Base-by-base conservation (phyloP, 2,329 filamentous ascomycete species). In the Rhinocladiella mackenziei region DNA sequence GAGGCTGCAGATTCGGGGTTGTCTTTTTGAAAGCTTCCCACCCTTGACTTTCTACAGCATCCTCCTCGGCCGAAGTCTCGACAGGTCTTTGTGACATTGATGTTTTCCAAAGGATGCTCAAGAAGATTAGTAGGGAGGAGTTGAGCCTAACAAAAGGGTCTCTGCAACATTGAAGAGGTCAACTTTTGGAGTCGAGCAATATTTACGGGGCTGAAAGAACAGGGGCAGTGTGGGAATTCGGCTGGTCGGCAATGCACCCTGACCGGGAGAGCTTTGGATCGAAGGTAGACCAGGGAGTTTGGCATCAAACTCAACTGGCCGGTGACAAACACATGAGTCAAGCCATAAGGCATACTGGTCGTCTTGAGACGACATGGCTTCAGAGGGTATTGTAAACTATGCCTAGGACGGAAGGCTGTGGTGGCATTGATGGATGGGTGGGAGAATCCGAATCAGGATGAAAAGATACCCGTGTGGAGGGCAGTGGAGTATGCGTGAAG, bases 1-100 rank as follows among this genome's bases (percentile, higher is more conserved):
- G 9, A 22, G 42, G 32, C 30, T 38, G 23, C 15, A 43, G 28
- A 20, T 37, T 26, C 5, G 25, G 19, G n/a, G 8, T 20, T 15
- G n/a, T 30, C 9, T 29, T 18, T 35, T 40, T 45, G 30, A 52
- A 45, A 13, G 38, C 42, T 14, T 43, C 29, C 37, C 45, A 48
- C 4, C 17, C 17, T 23, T 23, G 11, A 25, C 30, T 37, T 6
- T 13, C 18, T 17, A 10, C 18, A 11, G 10, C 3, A 15, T 38
- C 7, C 13, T 38, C 17, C 10, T 13, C 17, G 33, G 26, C 17
- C n/a, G n/a, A n/a, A 22, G 39, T 31, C 15, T 36, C 18, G 5
- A 19, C 18, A 5, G 18, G 17, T 19, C 18, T 28, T 10, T 18
- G 18, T 14, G 34, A 26, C 38, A 51, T 51, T 34, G 29, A 13